Percentiles rank a stretch among this genome's conserved stretches.
These are phyloP conservation scores for Nitzschia sp. DNA, from an alignment of 108 stramenopile genomes.

Conservation along the genomic window DNA sequence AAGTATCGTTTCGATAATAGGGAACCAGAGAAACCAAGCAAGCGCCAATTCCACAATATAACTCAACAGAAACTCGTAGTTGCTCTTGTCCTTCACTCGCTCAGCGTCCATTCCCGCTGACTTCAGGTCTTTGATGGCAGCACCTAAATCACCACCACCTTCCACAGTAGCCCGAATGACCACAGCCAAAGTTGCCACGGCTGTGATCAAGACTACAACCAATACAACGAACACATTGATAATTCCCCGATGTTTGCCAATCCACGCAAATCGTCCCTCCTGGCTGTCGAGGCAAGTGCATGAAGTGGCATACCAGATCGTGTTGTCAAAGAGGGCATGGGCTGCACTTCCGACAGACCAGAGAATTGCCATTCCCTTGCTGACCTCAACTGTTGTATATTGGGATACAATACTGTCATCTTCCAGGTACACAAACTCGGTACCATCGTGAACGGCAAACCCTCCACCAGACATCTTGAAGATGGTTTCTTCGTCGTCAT, in stretches of 20 bases:
- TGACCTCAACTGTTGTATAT: slow-evolving; percentile 40
- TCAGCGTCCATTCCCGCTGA: slow-evolving; percentile 12
- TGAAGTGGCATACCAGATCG: slow-evolving; percentile 63
- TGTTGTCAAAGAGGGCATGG: slow-evolving; percentile 61
- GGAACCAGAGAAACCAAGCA: slow-evolving; percentile 56
- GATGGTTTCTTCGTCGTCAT: slow-evolving; percentile 1
- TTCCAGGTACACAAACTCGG: background rate
- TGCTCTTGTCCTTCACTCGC: slow-evolving; percentile 12
- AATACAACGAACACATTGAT: slow-evolving; percentile 33
- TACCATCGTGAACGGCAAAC: background rate
- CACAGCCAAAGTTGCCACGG: slow-evolving; percentile 48
- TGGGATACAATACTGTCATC: slow-evolving; percentile 1
- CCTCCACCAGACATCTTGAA: slow-evolving; percentile 29
- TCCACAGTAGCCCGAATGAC: slow-evolving; percentile 46
- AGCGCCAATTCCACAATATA: slow-evolving; percentile 58
- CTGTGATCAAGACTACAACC: slow-evolving; percentile 9
- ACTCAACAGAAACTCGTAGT: slow-evolving; percentile 53
- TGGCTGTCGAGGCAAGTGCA: slow-evolving; percentile 42
- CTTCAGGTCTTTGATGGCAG: slow-evolving; percentile 5
- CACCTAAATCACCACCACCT: slow-evolving; percentile 9
- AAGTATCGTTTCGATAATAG: slow-evolving; percentile 50
- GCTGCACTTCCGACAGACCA: slow-evolving; percentile 59
- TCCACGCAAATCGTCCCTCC: slow-evolving; percentile 33
- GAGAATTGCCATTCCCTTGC: slow-evolving; percentile 46
- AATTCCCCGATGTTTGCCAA: slow-evolving; percentile 13